phyloP scores from a whole-genome alignment of 2,329 filamentous ascomycete species.

The Rutstroemia sp. region DNA sequence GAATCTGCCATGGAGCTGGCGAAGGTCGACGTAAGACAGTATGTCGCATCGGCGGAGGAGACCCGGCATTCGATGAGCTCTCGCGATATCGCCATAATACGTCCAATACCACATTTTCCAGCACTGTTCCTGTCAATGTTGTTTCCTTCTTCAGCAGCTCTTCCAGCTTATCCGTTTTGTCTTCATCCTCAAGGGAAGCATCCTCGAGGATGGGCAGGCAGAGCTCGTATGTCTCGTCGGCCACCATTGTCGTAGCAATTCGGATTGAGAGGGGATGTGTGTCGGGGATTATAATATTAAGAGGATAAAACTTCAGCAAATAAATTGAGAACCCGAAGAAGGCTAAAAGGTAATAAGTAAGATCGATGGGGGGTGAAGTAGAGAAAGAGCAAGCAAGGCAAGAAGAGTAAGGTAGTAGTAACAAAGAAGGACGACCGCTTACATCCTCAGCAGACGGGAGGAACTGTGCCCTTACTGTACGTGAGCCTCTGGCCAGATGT shows the following conservation, averaged over 20 bases:
- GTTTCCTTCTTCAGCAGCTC: slow-evolving; percentile 77
- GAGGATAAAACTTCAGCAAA: no score
- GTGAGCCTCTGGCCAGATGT: not conserved
- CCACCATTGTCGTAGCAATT: slow-evolving; percentile 56
- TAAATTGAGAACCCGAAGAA: no score
- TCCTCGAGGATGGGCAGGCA: slow-evolving; percentile 86
- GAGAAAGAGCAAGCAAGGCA: slow-evolving; percentile 3
- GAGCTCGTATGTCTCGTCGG: slow-evolving; percentile 86
- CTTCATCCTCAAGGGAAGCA: slow-evolving; percentile 77
- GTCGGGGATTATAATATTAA: slow-evolving; percentile 1
- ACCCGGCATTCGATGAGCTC: slow-evolving; percentile 55
- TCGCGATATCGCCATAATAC: slow-evolving; percentile 81
- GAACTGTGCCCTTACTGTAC: not conserved
- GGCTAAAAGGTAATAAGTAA: not conserved
- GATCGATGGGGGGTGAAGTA: not conserved
- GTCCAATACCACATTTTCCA: slow-evolving; percentile 88
- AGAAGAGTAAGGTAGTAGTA: not conserved
- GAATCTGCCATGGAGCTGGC: slow-evolving; percentile 84
- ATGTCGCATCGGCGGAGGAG: slow-evolving; percentile 79
- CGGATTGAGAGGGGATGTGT: not conserved
- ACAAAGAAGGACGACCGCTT: slow-evolving; percentile 22
- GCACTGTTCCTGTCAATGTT: slow-evolving; percentile 61
- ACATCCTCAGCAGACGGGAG: slow-evolving; percentile 19
- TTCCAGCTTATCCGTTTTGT: slow-evolving; percentile 88
- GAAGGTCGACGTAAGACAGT: slow-evolving; percentile 86